These are phyloP conservation scores for Parsonsia alboflavescens DNA, from an alignment of 257 asterid species.

Conservation along the genomic window DNA sequence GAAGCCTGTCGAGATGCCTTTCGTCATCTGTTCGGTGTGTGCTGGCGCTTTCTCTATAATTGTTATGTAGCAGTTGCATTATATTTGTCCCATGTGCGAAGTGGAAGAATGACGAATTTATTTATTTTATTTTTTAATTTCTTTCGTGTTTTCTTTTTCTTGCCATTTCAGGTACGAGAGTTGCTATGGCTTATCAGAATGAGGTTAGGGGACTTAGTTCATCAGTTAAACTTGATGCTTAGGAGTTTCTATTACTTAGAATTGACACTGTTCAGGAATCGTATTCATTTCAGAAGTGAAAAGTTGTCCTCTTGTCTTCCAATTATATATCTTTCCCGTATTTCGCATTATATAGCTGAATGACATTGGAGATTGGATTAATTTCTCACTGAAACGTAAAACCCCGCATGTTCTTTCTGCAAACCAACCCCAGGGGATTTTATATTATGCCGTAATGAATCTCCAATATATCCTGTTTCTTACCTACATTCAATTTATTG, in stretches of 20 bases:
- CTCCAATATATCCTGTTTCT: neutral
- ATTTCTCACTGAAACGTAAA: neutral
- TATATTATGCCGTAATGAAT: neutral
- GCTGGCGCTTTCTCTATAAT: neutral
- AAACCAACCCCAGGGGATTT: neutral
- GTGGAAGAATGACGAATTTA: neutral
- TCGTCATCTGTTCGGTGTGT: conserved; percentile 87
- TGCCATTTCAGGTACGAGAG: conserved; percentile 62
- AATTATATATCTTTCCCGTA: neutral
- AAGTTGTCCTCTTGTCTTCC: neutral
- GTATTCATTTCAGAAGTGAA: neutral
- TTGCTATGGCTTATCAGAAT: conserved; percentile 81
- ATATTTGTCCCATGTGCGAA: neutral
- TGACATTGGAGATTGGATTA: neutral
- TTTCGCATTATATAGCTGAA: neutral
- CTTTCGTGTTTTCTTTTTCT: conserved; percentile 5
- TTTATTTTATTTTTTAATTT: neutral
- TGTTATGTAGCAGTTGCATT: neutral
- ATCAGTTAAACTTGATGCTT: neutral
- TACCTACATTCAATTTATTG: neutral
- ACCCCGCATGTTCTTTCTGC: neutral
- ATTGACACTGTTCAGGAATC: neutral
- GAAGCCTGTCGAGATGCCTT: conserved; percentile 99
- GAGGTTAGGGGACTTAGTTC: conserved; percentile 46
- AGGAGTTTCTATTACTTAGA: neutral